A percentile compares a stretch with the other conserved stretches of the same genome.
phyloP scores from a whole-genome alignment of 2,329 filamentous ascomycete genomes.

The Aspergillus sclerotialis region DNA sequence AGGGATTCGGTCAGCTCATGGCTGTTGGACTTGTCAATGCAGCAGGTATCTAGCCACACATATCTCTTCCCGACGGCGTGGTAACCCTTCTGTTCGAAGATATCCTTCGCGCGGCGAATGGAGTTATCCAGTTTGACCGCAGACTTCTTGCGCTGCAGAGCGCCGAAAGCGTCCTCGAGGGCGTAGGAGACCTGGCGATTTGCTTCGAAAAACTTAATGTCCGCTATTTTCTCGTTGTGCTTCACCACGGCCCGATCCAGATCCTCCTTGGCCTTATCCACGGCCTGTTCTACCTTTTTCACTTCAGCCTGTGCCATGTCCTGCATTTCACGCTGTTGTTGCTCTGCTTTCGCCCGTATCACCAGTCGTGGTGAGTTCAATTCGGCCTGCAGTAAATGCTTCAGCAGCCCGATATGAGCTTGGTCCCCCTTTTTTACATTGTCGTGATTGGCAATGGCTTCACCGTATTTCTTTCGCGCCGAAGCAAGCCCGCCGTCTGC shows the following conservation, averaged over 20 bases:
- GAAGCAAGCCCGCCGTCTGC: background rate
- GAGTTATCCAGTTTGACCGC: slow-evolving; percentile 5
- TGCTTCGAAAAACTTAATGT: background rate
- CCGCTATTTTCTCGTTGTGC: background rate
- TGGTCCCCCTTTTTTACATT: background rate
- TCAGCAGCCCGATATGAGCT: background rate
- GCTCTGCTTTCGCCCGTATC: background rate
- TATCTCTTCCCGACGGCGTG: slow-evolving; percentile 7
- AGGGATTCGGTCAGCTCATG: slow-evolving; percentile 14
- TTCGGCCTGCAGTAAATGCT: background rate
- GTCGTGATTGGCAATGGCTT: background rate
- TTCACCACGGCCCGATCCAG: background rate
- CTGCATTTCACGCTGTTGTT: background rate
- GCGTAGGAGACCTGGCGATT: slow-evolving; percentile 4
- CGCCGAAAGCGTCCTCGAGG: slow-evolving; percentile 3
- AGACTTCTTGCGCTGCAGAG: slow-evolving; percentile 5
- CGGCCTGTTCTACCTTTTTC: background rate
- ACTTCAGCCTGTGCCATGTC: background rate
- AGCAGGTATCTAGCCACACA: slow-evolving; percentile 19
- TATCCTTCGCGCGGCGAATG: slow-evolving; percentile 4
- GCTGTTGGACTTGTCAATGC: slow-evolving; percentile 15
- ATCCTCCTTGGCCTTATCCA: background rate
- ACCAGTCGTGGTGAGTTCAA: background rate
- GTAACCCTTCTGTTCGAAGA: slow-evolving; percentile 6
- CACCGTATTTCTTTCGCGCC: background rate